Evolutionary conservation across 2,329 filamentous ascomycete species (phyloP).

Genomic region (Talaromyces albobiverticillius): DNA sequence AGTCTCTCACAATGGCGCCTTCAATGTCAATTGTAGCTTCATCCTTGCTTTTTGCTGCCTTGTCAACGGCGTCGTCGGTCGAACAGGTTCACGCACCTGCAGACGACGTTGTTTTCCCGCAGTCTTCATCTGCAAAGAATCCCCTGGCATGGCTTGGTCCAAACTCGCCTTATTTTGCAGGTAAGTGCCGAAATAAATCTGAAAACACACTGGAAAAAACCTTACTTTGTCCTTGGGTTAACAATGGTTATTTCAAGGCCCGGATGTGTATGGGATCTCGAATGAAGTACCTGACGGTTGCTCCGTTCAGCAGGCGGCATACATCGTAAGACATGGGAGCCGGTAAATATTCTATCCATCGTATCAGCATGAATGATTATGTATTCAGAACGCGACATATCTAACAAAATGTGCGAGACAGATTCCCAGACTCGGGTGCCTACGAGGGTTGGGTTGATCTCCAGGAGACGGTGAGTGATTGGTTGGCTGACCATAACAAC

Average conservation of each 20-base stretch:
- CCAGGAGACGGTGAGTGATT: slow-evolving; percentile 22
- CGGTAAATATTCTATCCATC: slow-evolving; percentile 42
- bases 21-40: not conserved
- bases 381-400: not conserved
- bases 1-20: slow-evolving; percentile 2
- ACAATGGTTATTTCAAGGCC: slow-evolving; percentile 37
- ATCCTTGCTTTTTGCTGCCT: not conserved
- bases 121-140: slow-evolving; percentile 18
- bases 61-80: not conserved
- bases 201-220: too few species aligned
- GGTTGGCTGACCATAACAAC: too few species aligned
- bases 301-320: slow-evolving; percentile 59
- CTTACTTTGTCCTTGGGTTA: not conserved
- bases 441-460: slow-evolving; percentile 54
- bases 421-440: slow-evolving; percentile 55
- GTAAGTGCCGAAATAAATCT: slow-evolving; percentile 31
- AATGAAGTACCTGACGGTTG: slow-evolving; percentile 56
- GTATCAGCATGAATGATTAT: too few species aligned
- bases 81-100: not conserved
- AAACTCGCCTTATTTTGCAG: slow-evolving; percentile 54
- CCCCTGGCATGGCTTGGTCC: slow-evolving; percentile 51
- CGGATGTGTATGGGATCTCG: slow-evolving; percentile 56
- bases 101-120: not conserved
- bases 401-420: not conserved
- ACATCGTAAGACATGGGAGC: slow-evolving; percentile 60